Conservation (phyloP, 805 yeast species). For the Kodamaea leandrae region DNA sequence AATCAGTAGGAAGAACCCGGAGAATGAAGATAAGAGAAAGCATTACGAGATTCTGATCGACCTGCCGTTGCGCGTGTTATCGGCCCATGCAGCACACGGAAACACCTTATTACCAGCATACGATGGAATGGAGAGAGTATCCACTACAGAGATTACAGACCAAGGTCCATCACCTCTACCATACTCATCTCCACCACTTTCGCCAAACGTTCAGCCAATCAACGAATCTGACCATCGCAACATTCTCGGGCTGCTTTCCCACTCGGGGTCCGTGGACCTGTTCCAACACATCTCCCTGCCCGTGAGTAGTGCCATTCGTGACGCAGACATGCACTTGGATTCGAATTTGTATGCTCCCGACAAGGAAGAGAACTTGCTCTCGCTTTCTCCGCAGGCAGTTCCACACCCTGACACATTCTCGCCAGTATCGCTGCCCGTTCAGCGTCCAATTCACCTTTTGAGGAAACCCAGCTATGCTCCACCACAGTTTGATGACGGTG, state of each 20-base stretch:
- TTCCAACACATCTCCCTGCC: conserved; percentile 30
- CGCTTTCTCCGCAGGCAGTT: conserved; percentile 63
- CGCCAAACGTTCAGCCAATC: conserved; percentile 4
- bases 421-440: conserved; percentile 36
- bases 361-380: conserved; percentile 34
- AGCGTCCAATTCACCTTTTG: conserved; percentile 52
- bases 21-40: conserved; percentile 59
- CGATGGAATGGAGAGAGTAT: too few relatives aligned
- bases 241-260: conserved; percentile 11
- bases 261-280: conserved; percentile 11
- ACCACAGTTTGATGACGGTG: conserved; percentile 52
- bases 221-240: too few relatives aligned
- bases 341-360: conserved; percentile 56
- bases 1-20: conserved; percentile 63
- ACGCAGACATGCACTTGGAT: conserved; percentile 39
- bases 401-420: conserved; percentile 47
- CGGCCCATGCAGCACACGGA: conserved; percentile 75
- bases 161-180: too few relatives aligned
- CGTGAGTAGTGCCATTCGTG: conserved; percentile 24
- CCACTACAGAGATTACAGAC: too few relatives aligned
- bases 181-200: too few relatives aligned
- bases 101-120: conserved; percentile 77
- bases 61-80: conserved; percentile 83
- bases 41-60: conserved; percentile 95
- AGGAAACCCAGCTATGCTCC: conserved; percentile 59